These are phyloP conservation scores for Candolleomyces eurysporus DNA, from an alignment of 768 basidiomycete genomes.

Conservation along the genomic window DNA sequence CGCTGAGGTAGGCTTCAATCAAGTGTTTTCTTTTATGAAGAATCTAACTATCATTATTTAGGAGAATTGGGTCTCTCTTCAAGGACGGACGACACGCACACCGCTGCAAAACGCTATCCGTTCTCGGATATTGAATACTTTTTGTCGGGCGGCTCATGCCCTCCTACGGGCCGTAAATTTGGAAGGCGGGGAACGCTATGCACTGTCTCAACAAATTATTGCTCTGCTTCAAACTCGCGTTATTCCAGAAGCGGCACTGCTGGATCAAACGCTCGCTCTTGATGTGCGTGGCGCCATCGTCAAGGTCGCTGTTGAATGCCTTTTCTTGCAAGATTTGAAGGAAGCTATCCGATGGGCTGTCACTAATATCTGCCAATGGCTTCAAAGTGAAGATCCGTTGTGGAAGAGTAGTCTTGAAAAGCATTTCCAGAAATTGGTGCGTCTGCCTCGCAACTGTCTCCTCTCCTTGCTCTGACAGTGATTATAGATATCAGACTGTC, in stretches of 20 bases:
- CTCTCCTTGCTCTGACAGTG: not conserved
- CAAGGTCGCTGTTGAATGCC: constrained; percentile 39
- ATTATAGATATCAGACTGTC: not conserved
- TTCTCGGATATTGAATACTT: constrained; percentile 41
- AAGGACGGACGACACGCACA: constrained; percentile 15
- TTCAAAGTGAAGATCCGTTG: constrained; percentile 28
- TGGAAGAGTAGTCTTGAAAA: constrained; percentile 45
- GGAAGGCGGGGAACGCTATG: constrained; percentile 14
- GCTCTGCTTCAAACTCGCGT: constrained; percentile 42
- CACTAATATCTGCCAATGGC: constrained; percentile 35
- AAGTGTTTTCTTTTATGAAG: not conserved
- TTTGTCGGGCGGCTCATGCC: constrained; percentile 24
- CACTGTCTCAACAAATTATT: constrained; percentile 31
- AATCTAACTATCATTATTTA: not conserved
- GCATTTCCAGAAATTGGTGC: constrained; percentile 40
- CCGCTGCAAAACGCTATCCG: constrained; percentile 47
- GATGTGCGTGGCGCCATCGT: constrained; percentile 41
- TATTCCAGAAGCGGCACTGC: constrained; percentile 45
- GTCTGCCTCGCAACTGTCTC: constrained; percentile 12
- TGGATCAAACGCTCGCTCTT: constrained; percentile 25
- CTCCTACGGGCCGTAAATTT: constrained; percentile 15
- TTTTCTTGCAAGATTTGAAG: constrained; percentile 22
- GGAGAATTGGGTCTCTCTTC: not conserved
- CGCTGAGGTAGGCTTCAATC: constrained; percentile 41
- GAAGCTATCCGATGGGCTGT: constrained; percentile 29